Conservation (phyloP, 73 alveolate genomes). For the Symbiodinium pilosum region DNA sequence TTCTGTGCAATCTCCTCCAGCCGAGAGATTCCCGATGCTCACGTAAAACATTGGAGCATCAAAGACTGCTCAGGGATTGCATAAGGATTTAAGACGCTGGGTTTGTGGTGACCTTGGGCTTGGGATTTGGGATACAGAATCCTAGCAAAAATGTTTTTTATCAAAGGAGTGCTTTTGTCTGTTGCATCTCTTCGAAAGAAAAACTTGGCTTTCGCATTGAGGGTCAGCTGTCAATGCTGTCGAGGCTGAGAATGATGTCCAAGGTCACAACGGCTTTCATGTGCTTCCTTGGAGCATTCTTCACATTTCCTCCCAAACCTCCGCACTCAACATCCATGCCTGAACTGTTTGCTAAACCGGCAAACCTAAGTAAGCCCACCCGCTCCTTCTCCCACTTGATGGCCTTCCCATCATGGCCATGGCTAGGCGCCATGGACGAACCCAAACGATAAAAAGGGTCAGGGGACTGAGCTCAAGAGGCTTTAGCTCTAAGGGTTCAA, state of each 20-base stretch:
- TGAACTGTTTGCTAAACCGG: neutral
- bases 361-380: neutral
- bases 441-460: neutral
- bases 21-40: too few species aligned
- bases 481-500: neutral
- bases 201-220: too few species aligned
- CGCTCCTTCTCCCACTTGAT: conserved; percentile 1
- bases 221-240: too few species aligned
- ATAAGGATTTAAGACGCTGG: neutral
- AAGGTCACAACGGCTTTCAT: too few species aligned
- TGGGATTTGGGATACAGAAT: neutral
- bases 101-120: neutral
- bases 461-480: neutral
- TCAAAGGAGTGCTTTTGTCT: too few species aligned
- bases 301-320: neutral
- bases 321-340: neutral
- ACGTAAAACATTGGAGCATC: too few species aligned
- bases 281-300: too few species aligned
- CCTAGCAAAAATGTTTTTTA: too few species aligned
- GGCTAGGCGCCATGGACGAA: neutral
- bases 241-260: too few species aligned
- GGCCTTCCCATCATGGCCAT: neutral
- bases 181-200: too few species aligned
- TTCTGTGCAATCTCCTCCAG: neutral
- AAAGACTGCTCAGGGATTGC: too few species aligned